A percentile compares a stretch with the other conserved stretches of the same genome.
These are phyloP conservation scores for Lumnitzera racemosa DNA, from an alignment of 345 rosid species.

Conservation along the genomic window DNA sequence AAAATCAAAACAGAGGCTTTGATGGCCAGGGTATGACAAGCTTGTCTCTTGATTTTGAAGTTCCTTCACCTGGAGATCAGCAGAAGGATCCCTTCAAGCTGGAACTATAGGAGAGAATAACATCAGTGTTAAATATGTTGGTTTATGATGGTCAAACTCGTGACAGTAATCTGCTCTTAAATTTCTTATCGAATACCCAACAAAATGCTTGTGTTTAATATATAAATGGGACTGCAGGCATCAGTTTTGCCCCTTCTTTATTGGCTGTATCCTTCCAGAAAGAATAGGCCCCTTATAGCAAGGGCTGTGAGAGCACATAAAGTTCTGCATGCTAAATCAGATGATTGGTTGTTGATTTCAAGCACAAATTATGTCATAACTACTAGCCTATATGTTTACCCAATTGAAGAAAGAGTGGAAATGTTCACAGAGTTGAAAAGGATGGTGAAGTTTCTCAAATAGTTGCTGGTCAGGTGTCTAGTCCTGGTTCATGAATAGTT, in stretches of 20 bases:
- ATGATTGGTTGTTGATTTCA: conserved; percentile 40
- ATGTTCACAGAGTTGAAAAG: no score
- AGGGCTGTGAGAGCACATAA: conserved; percentile 87
- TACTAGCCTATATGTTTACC: conserved; percentile 76
- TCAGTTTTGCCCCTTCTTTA: conserved; percentile 78
- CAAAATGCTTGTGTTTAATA: conserved; percentile 80
- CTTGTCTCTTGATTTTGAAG: conserved; percentile 34
- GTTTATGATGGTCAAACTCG: conserved; percentile 23
- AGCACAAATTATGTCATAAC: conserved; percentile 68
- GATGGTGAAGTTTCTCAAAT: no score
- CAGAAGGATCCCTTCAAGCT: conserved; percentile 15
- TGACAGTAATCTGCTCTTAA: conserved; percentile 21
- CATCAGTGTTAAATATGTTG: no score
- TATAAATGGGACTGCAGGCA: conserved; percentile 97
- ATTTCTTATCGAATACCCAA: conserved; percentile 74
- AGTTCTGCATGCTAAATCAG: conserved; percentile 36
- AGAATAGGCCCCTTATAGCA: conserved; percentile 73
- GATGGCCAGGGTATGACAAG: conserved; percentile 13
- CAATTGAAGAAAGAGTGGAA: conserved; percentile 72
- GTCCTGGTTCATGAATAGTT: no score
- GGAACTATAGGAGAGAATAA: no score
- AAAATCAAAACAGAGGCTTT: conserved; percentile 35
- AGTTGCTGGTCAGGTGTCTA: no score
- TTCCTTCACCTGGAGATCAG: conserved; percentile 24
- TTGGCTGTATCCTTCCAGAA: conserved; percentile 92